These are phyloP conservation scores for Isabelozyma heimii DNA, from an alignment of 805 yeast species.

Conservation along the genomic window DNA sequence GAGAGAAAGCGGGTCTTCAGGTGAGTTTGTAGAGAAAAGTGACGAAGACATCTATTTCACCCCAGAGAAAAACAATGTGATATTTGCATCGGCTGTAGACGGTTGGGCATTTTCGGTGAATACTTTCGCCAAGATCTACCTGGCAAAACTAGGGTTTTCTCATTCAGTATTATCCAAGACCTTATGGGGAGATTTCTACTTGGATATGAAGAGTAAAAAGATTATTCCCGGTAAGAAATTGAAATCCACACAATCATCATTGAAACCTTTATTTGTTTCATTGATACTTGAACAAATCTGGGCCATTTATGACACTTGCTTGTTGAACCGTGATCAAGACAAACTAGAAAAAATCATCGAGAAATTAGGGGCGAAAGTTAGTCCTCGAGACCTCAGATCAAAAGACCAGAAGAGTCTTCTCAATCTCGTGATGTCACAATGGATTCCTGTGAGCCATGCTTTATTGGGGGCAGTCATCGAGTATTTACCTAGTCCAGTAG, in stretches of 20 bases:
- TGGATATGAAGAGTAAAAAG: conserved; percentile 87
- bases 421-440: conserved; percentile 75
- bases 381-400: conserved; percentile 74
- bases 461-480: conserved; percentile 81
- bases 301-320: conserved; percentile 79
- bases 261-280: conserved; percentile 84
- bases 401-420: conserved; percentile 69
- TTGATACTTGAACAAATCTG: conserved; percentile 87
- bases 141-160: conserved; percentile 79
- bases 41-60: conserved; percentile 83
- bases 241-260: conserved; percentile 47
- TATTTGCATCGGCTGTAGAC: conserved; percentile 88
- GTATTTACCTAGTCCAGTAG: conserved; percentile 76
- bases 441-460: conserved; percentile 92
- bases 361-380: conserved; percentile 64
- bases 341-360: conserved; percentile 71
- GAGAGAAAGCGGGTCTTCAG: conserved; percentile 61
- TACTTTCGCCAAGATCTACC: conserved; percentile 85
- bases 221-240: conserved; percentile 65
- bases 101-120: conserved; percentile 97
- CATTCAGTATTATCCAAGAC: conserved; percentile 75
- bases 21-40: conserved; percentile 67
- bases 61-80: conserved; percentile 85
- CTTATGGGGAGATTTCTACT: conserved; percentile 92
- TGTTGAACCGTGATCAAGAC: conserved; percentile 63